A percentile compares a stretch with the other conserved stretches of the same genome.
phyloP scores from a whole-genome alignment of 2,329 filamentous ascomycete species.

The Aspergillus viridinutans region DNA sequence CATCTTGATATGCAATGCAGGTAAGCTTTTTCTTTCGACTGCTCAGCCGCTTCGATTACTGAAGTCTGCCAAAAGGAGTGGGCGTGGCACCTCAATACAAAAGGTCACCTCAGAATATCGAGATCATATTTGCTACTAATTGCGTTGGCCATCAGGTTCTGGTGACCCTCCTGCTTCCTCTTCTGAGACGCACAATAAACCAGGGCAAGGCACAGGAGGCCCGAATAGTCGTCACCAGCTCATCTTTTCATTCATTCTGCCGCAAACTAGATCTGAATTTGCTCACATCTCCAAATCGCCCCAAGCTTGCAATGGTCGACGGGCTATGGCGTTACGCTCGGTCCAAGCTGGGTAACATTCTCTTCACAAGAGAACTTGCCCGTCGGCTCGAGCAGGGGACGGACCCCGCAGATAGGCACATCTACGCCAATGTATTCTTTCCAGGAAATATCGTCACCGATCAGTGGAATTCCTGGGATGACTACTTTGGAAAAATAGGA shows the following conservation, averaged over 20 bases:
- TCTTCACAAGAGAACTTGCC: constrained; percentile 28
- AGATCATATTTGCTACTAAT: constrained; percentile 48
- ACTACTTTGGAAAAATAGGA: constrained; percentile 19
- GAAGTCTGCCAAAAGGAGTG: constrained; percentile 9
- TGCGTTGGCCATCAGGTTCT: constrained; percentile 51
- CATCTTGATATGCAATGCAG: constrained; percentile 31
- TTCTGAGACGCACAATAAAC: constrained; percentile 17
- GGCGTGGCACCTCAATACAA: constrained; percentile 18
- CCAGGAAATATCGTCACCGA: constrained; percentile 32
- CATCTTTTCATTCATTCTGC: constrained; percentile 25
- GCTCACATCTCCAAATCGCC: constrained; percentile 18
- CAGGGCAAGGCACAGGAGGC: constrained; percentile 30
- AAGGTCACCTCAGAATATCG: constrained; percentile 38
- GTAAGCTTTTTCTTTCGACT: constrained; percentile 10
- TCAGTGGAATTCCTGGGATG: constrained; percentile 27
- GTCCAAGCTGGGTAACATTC: constrained; percentile 31
- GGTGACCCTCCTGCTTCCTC: constrained; percentile 44
- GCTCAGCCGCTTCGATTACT: neutral
- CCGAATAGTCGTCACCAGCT: constrained; percentile 44
- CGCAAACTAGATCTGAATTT: constrained; percentile 21
- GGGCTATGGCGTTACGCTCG: constrained; percentile 29
- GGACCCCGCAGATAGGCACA: constrained; percentile 14
- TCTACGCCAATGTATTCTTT: constrained; percentile 31
- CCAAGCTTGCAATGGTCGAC: constrained; percentile 21
- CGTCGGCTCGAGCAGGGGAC: constrained; percentile 17